Evolutionary conservation across 2,329 filamentous ascomycete species (phyloP).

Genomic region (Phialocephala subalpina): DNA sequence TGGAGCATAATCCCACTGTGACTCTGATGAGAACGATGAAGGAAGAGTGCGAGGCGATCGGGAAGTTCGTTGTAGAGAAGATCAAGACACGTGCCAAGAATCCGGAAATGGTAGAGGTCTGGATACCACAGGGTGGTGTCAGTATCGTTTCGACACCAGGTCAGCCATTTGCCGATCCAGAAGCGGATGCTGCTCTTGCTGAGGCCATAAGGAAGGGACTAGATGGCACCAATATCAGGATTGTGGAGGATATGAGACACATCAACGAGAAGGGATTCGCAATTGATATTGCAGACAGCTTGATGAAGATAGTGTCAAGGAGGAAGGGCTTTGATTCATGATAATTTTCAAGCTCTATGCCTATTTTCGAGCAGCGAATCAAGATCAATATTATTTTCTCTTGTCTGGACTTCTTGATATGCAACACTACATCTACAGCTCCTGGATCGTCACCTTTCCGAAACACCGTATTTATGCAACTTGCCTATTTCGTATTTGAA

Average conservation of each 20-base stretch:
- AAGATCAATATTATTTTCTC: not conserved
- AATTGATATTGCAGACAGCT: conserved; percentile 38
- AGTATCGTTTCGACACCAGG: conserved; percentile 65
- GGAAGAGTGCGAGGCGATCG: conserved; percentile 65
- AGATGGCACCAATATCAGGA: conserved; percentile 53
- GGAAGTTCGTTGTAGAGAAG: conserved; percentile 61
- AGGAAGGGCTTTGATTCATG: not conserved
- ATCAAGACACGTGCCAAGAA: conserved; percentile 51
- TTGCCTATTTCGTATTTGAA: too few relatives aligned
- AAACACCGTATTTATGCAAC: too few relatives aligned
- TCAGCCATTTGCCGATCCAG: conserved; percentile 58
- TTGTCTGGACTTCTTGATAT: not conserved
- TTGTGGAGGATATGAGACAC: conserved; percentile 57
- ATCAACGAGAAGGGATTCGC: conserved; percentile 65
- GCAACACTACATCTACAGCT: not conserved
- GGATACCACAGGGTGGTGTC: conserved; percentile 64
- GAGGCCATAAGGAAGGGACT: conserved; percentile 58
- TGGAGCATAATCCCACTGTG: conserved; percentile 71
- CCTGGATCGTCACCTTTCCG: too few relatives aligned
- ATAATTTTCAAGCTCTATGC: not conserved
- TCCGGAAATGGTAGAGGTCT: conserved; percentile 57
- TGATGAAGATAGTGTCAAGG: conserved; percentile 47
- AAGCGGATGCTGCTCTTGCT: conserved; percentile 59
- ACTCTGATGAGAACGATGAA: conserved; percentile 70
- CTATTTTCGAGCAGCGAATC: not conserved